Evolutionary conservation across 1,284 basidiomycete genomes (phyloP).

Genomic region (Irpex lacteus): DNA sequence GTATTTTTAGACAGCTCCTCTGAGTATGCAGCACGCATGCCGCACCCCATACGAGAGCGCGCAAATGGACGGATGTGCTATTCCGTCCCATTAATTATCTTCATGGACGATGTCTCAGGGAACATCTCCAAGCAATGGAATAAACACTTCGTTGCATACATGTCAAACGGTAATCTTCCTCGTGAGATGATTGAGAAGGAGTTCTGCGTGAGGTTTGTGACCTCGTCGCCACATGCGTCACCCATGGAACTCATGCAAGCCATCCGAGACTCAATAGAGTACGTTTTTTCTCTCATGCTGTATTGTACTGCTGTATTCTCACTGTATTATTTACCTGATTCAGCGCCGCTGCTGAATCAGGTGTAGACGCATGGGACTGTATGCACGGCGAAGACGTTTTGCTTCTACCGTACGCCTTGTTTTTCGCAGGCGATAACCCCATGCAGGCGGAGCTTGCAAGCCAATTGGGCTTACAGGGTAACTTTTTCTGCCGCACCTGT

Average conservation of each 20-base stretch:
- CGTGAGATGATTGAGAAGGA: conserved; percentile 26
- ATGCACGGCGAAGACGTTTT: conserved; percentile 21
- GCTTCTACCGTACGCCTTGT: conserved; percentile 22
- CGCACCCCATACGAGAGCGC: conserved; percentile 18
- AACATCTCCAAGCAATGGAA: conserved; percentile 32
- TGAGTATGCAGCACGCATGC: conserved; percentile 18
- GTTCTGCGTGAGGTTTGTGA: conserved; percentile 27
- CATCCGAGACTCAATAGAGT: conserved; percentile 23
- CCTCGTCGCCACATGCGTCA: conserved; percentile 27
- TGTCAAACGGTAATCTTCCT: conserved; percentile 25
- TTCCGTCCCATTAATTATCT: conserved; percentile 23
- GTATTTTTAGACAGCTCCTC: too few relatives aligned
- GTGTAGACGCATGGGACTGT: conserved; percentile 22
- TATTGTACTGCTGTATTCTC: too few relatives aligned
- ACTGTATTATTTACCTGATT: too few relatives aligned
- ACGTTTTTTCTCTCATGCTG: conserved; percentile 19
- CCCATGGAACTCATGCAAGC: conserved; percentile 27
- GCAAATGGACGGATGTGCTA: conserved; percentile 21
- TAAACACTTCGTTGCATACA: conserved; percentile 28
- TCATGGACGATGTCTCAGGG: conserved; percentile 32
- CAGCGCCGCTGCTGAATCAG: background rate
- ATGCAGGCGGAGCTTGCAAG: conserved; percentile 35
- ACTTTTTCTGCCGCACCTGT: conserved; percentile 31
- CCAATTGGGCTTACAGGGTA: conserved; percentile 26
- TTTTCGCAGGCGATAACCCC: conserved; percentile 31